A percentile compares a stretch with the other conserved stretches of the same genome.
Evolutionary conservation across 164 flowering plant genomes (phyloP).

Genomic region (Amborella trichopoda): DNA sequence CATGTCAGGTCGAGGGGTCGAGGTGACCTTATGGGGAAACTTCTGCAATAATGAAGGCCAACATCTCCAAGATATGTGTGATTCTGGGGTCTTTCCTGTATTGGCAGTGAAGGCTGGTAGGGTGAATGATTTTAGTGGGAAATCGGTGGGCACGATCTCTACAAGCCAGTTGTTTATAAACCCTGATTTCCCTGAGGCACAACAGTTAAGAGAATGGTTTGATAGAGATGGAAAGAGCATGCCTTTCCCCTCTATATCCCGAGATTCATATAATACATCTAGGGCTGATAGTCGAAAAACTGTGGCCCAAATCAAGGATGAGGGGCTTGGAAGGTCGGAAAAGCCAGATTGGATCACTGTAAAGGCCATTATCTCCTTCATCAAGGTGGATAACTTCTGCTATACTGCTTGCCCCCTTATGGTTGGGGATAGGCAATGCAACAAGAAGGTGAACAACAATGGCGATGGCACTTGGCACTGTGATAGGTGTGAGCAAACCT

Average conservation of each 20-base stretch:
- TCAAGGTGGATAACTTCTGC: constrained; percentile 74
- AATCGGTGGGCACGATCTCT: constrained; percentile 64
- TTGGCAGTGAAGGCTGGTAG: constrained; percentile 82
- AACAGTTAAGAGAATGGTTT: constrained; percentile 59
- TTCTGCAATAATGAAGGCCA: constrained; percentile 85
- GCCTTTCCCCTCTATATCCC: constrained; percentile 26
- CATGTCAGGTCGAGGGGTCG: constrained; percentile 91
- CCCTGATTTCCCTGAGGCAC: constrained; percentile 78
- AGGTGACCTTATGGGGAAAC: constrained; percentile 87
- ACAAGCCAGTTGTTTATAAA: constrained; percentile 63
- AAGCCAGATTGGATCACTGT: constrained; percentile 96
- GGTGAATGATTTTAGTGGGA: constrained; percentile 82
- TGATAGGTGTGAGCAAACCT: constrained; percentile 70
- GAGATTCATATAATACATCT: neutral
- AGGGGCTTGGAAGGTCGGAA: constrained; percentile 80
- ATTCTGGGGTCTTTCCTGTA: constrained; percentile 71
- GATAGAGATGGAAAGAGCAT: constrained; percentile 49
- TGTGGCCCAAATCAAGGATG: constrained; percentile 84
- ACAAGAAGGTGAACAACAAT: constrained; percentile 79
- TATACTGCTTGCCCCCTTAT: constrained; percentile 84
- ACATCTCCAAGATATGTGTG: constrained; percentile 59
- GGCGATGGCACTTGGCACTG: constrained; percentile 96
- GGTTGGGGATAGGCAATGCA: constrained; percentile 83
- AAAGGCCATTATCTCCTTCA: constrained; percentile 40
- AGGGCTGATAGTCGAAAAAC: constrained; percentile 54